Conservation (phyloP, 441 rosid genomes). For the Breynia disticha region DNA sequence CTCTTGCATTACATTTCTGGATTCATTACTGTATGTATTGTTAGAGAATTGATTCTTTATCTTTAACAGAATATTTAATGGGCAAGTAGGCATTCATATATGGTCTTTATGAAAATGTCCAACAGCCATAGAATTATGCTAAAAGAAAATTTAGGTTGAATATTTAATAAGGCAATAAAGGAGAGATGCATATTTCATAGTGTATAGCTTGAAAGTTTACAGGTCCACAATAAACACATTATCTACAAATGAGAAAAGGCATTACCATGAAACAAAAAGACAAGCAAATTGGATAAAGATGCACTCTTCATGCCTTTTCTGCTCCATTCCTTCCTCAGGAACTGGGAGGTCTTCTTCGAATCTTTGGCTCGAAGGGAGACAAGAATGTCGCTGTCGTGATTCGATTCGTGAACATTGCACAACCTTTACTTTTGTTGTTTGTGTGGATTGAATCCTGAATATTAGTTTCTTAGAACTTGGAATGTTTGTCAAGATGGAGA, state of each 20-base stretch:
- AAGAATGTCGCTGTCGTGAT: neutral
- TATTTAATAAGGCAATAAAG: neutral
- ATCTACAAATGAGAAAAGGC: neutral
- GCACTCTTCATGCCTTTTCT: neutral
- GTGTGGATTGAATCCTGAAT: neutral
- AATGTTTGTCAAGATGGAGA: no score
- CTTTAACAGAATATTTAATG: no score
- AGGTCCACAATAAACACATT: neutral
- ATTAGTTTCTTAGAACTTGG: no score
- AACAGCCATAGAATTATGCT: neutral
- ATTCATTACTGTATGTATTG: no score
- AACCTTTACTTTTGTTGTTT: neutral
- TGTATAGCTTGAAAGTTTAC: neutral
- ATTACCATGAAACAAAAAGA: neutral
- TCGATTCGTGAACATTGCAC: neutral
- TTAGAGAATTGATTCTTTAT: no score
- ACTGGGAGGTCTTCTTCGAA: neutral
- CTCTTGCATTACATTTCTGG: no score
- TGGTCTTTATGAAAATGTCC: neutral
- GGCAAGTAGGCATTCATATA: no score
- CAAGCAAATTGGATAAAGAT: neutral
- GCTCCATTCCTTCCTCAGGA: neutral
- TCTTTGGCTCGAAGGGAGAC: neutral
- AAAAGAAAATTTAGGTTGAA: neutral
- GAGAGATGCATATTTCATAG: neutral